Percentiles rank a stretch among this genome's conserved stretches.
Conservation (phyloP, 768 basidiomycete genomes). For the Russula lepida region DNA sequence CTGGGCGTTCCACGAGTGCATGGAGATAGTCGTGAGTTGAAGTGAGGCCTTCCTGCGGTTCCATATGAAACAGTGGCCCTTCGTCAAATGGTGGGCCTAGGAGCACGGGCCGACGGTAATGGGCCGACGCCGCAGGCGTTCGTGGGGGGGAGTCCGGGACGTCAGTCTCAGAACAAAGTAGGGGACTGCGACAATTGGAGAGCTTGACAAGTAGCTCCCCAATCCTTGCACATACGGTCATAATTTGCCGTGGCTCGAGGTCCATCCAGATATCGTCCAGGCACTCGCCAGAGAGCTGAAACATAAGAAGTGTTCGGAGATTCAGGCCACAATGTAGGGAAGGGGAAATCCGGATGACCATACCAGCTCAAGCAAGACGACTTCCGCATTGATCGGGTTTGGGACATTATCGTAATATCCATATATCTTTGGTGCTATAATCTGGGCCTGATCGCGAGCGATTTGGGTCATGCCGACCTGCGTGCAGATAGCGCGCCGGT, state of each 20-base stretch:
- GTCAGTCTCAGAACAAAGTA: constrained; percentile 26
- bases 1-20: constrained; percentile 24
- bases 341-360: neutral
- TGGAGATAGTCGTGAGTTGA: constrained; percentile 26
- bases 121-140: constrained; percentile 1
- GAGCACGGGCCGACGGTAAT: constrained; percentile 21
- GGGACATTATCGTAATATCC: constrained; percentile 25
- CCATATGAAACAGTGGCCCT: constrained; percentile 23
- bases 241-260: constrained; percentile 21
- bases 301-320: neutral
- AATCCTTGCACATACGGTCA: constrained; percentile 23
- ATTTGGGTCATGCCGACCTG: constrained; percentile 29
- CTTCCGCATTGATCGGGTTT: constrained; percentile 28
- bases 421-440: constrained; percentile 27
- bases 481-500: neutral
- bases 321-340: constrained; percentile 5
- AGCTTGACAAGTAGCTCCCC: constrained; percentile 25
- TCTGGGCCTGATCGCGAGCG: constrained; percentile 19
- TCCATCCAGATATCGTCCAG: constrained; percentile 26
- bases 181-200: constrained; percentile 24
- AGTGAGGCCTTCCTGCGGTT: constrained; percentile 23
- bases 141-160: constrained; percentile 21
- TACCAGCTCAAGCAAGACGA: constrained; percentile 29
- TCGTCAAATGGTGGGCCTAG: constrained; percentile 25
- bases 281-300: constrained; percentile 25